phyloP scores from a whole-genome alignment of 2,329 filamentous ascomycete genomes.

The Nannizziopsis barbatae region DNA sequence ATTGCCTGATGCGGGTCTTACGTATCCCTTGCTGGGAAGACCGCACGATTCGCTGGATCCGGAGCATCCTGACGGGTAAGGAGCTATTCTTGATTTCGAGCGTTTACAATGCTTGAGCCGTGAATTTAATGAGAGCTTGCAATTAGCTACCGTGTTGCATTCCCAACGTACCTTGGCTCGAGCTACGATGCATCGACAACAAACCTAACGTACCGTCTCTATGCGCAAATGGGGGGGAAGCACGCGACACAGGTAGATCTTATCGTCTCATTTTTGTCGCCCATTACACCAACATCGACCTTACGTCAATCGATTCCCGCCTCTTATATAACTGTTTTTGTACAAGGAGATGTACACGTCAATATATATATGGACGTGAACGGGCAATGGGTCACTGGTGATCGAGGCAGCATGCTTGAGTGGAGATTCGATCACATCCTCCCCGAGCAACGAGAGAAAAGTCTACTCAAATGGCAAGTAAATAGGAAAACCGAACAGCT shows the following conservation, averaged over 20 bases:
- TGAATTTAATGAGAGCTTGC: not conserved
- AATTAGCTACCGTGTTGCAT: constrained; percentile 45
- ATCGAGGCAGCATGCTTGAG: constrained; percentile 55
- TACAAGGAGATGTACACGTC: constrained; percentile 54
- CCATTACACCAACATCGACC: constrained; percentile 70
- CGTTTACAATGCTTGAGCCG: constrained; percentile 6
- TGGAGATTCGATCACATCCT: constrained; percentile 52
- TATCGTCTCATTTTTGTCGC: constrained; percentile 57
- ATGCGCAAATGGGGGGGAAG: constrained; percentile 30
- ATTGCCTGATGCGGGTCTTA: constrained; percentile 47
- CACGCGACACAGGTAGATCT: constrained; percentile 26
- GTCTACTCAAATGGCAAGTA: constrained; percentile 36
- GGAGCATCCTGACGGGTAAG: constrained; percentile 28
- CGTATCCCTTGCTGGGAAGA: constrained; percentile 55
- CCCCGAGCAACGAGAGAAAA: constrained; percentile 29
- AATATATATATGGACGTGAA: constrained; percentile 57
- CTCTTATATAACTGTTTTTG: constrained; percentile 61
- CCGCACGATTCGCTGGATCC: constrained; percentile 50
- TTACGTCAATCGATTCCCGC: constrained; percentile 73
- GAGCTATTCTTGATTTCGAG: not conserved
- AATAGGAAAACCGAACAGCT: constrained; percentile 46
- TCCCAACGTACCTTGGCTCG: constrained; percentile 48
- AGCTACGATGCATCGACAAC: constrained; percentile 60
- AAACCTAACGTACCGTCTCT: constrained; percentile 55
- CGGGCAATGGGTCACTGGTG: constrained; percentile 72